These are phyloP conservation scores for Eucommia ulmoides DNA, from an alignment of 257 asterid species.

Conservation along the genomic window DNA sequence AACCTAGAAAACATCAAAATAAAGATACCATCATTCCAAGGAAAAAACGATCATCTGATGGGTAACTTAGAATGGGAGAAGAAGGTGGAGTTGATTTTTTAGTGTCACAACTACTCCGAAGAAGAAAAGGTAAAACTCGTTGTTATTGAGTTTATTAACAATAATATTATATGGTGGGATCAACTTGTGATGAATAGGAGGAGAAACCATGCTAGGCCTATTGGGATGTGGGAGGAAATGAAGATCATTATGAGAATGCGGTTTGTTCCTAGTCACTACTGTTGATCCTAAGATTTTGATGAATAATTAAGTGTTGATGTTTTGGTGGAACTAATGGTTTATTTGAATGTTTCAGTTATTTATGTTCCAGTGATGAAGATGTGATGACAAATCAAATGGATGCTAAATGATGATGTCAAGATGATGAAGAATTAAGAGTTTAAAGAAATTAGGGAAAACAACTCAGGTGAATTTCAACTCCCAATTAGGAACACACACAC, in stretches of 20 bases:
- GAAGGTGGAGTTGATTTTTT: background rate
- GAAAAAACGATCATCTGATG: background rate
- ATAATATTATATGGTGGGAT: background rate
- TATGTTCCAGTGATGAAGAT: too few relatives aligned
- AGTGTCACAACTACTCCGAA: background rate
- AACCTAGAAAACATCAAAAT: background rate
- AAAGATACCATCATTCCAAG: background rate
- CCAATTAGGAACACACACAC: too few relatives aligned
- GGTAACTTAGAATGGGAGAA: background rate
- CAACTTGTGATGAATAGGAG: background rate
- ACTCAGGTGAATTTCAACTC: too few relatives aligned
- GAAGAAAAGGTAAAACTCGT: background rate
- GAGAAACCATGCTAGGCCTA: background rate
- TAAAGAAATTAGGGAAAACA: too few relatives aligned
- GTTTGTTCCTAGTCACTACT: background rate
- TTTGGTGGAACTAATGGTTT: too few relatives aligned
- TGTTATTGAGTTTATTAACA: background rate
- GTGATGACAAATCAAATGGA: too few relatives aligned
- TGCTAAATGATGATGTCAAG: too few relatives aligned
- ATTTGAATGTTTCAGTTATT: too few relatives aligned
- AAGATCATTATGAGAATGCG: background rate
- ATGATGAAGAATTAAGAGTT: too few relatives aligned
- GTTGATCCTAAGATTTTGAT: too few relatives aligned
- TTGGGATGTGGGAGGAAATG: background rate
- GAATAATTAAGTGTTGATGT: too few relatives aligned